A percentile compares a stretch with the other conserved stretches of the same genome.
Evolutionary conservation across 331 rosid species (phyloP).

Genomic region (Malus hybrid): DNA sequence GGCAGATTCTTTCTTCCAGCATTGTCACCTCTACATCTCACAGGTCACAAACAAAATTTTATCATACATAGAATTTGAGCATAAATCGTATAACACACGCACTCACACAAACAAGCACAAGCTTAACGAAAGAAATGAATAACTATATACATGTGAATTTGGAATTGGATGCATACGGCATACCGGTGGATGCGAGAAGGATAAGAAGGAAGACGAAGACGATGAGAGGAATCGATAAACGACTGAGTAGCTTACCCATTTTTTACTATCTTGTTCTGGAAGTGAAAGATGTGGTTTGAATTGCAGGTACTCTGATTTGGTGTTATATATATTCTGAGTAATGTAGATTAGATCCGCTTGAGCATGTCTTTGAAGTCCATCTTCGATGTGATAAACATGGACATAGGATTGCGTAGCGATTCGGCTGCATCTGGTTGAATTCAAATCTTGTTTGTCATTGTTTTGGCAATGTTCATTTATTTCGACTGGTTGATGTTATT

Average conservation of each 20-base stretch:
- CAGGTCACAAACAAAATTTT: background rate
- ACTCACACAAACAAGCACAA: background rate
- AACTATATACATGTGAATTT: background rate
- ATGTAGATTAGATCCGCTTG: too few species aligned
- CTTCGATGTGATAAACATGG: too few species aligned
- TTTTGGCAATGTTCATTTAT: background rate
- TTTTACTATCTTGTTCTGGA: background rate
- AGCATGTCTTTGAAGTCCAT: too few species aligned
- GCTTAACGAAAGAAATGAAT: background rate
- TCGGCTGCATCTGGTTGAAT: slow-evolving; percentile 1
- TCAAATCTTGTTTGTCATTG: background rate
- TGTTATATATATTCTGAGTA: slow-evolving; percentile 6
- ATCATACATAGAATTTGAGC: background rate
- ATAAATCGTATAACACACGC: background rate
- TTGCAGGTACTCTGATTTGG: background rate
- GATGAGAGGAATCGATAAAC: background rate
- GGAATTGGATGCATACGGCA: background rate
- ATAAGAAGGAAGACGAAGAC: background rate
- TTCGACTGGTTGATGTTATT: background rate
- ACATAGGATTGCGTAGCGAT: too few species aligned
- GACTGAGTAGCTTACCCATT: slow-evolving; percentile 7
- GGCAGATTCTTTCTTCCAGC: slow-evolving; percentile 24
- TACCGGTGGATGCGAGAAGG: slow-evolving; percentile 10
- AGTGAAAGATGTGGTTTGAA: background rate
- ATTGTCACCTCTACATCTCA: slow-evolving; percentile 10